Base-by-base conservation (phyloP, 148 eudicot genomes). In the Mesembryanthemum crystallinum region DNA sequence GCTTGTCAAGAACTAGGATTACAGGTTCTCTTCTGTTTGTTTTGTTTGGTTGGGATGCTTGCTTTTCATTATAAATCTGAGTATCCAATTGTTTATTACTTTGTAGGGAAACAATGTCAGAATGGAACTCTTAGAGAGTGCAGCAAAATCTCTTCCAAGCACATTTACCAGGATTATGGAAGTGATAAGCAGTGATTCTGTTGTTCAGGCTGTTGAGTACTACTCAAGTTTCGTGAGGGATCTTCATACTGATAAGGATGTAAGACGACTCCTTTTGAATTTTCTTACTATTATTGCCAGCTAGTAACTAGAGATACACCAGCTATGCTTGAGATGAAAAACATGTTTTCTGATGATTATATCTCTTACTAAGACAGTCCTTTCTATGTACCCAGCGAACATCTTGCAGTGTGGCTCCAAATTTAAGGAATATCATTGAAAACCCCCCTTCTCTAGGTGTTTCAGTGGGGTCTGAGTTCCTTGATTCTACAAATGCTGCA, bases 1-100 rank as follows among this genome's bases (percentile, higher is more conserved):
- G 93, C 96, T 72, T 94, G 98, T 81, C 96, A 92, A 78, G 97
- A 92, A 81, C 86, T 92, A 62, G 98, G 98, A 69, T 85, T 92
- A 84, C 91, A 85, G 94, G 98, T 94, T n/a, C 70, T 62, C 58
- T 25, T 64, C 18, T 72, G 21, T 43, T 35, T 11, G 62, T 60
- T 3, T 73, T 39, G 25, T 6, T 61, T 14, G 11, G 37, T 59
- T 54, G 4, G 49, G 29, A 58, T 18, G 15, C 27, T 45, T 52
- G 27, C 24, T 43, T 42, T 64, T 60, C 33, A 67, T 57, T 8
- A 18, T 45, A 23, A 25, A 29, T 57, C 20, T 51, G 45, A 54
- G 27, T 21, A 35, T 64, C 39, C 69, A 21, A 13, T 37, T 65
- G 3, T 23, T 10, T 28, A n/a, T 52, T 73, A 74, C 70, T 73